phyloP scores from a whole-genome alignment of 305 asterid genomes.

The Fraxinus albicans region DNA sequence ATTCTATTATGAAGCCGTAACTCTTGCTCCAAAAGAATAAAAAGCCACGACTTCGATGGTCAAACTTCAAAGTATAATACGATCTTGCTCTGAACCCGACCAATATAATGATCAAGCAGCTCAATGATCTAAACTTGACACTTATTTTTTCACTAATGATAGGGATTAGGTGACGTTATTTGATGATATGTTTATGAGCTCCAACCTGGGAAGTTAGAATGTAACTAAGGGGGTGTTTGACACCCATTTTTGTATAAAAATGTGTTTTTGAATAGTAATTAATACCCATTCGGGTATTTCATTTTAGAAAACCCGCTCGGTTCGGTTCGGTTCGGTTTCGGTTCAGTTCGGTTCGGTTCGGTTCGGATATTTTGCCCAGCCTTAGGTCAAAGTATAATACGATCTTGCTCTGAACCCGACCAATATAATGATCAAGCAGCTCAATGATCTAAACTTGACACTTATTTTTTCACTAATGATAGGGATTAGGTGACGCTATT shows the following conservation, averaged over 20 bases:
- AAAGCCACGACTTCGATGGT: neutral
- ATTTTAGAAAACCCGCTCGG: no score
- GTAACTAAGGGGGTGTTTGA: neutral
- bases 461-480: neutral
- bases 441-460: neutral
- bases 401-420: neutral
- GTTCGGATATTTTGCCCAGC: no score
- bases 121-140: neutral
- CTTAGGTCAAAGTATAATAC: conserved; percentile 2
- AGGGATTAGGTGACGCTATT: neutral
- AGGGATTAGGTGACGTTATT: neutral
- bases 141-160: neutral
- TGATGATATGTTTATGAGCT: neutral
- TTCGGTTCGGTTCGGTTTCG: no score
- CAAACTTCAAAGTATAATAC: conserved; percentile 2
- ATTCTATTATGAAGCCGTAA: neutral
- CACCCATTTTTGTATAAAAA: no score
- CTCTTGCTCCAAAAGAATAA: neutral
- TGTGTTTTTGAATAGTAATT: no score
- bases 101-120: conserved; percentile 14
- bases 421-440: conserved; percentile 14
- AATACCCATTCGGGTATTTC: no score
- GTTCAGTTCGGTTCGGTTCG: no score
- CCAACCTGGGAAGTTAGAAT: neutral
- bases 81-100: neutral